Base-by-base conservation (phyloP, 352 stramenopile species). In the Elongisporangium undulatum region DNA sequence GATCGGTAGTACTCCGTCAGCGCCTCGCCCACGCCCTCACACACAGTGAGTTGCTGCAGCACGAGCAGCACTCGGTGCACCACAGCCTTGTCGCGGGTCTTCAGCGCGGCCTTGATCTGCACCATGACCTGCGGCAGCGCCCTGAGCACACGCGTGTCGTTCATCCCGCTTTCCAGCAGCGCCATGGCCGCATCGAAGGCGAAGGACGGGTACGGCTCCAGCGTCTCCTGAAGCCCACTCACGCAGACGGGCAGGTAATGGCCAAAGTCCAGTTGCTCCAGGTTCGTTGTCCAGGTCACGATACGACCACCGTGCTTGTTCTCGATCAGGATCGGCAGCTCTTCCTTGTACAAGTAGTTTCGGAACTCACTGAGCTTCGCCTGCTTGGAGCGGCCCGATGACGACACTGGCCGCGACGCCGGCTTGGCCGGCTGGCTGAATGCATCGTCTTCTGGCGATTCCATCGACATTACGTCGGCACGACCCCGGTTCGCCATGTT, bases 171-270 rank as follows among this genome's bases (percentile, higher is more conserved):
- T 60, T 93, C 82, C 22, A 93, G 67, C 39, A 92, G 61, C 22
- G 67, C 72, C 78, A 92, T 88, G 13, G 62, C 62, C 3, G 78
- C 84, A 22, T 91, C 74, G 57, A 85, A 93, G 19, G 80, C 82
- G 57, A 93, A 89, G 4, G 68, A 77, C 39, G 78, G 70, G 55
- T 89, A 90, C 60, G 82, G 82, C 63, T 90, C 84, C n/a, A 86
- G 61, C n/a, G 61, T 45, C 29, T 93, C 82, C 58, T 90, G 79
- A n/a, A 93, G 66, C 8, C 84, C 84, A 26, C 73, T 79, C 38
- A 92, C 50, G 51, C 82, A 93, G n/a, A 93, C 77, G 3, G 82
- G 82, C 52, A 93, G 62, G 54, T 87, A 81, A 61, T 90, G 79
- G 19, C 66, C 61, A 41, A 89, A 83, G 54, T 90, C 80, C 12